These are phyloP conservation scores for Pontederia crassipes DNA, from an alignment of 176 grass and related monocot genomes.

Conservation along the genomic window DNA sequence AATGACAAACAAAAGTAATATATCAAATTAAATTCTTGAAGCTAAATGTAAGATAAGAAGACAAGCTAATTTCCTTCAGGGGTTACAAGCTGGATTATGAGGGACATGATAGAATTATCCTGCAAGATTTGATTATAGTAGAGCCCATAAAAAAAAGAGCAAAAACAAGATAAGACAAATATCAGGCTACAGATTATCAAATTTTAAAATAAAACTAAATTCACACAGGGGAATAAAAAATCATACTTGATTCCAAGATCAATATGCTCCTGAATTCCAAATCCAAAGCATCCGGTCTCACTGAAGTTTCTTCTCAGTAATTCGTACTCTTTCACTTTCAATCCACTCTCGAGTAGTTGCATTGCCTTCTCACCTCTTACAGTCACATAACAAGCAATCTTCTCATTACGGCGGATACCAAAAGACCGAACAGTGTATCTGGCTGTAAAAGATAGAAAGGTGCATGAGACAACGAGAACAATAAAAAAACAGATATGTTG, in stretches of 20 bases:
- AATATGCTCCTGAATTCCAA: conserved; percentile 11
- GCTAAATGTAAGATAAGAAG: no score
- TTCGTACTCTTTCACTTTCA: conserved; percentile 13
- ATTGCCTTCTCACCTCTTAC: conserved; percentile 16
- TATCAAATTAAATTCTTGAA: no score
- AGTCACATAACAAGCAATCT: conserved; percentile 10
- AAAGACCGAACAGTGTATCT: conserved; percentile 12
- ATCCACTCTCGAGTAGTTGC: conserved; percentile 4
- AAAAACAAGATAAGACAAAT: no score
- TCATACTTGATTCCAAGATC: conserved; percentile 13
- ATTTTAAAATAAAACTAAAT: background rate
- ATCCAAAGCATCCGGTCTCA: conserved; percentile 8
- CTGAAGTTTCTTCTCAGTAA: conserved; percentile 13
- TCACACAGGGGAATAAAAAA: background rate
- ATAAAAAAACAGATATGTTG: background rate
- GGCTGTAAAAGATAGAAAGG: background rate
- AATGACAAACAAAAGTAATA: no score
- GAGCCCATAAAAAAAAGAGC: no score
- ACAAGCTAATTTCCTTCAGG: no score
- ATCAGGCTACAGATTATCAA: no score
- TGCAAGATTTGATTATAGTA: no score
- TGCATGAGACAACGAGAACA: background rate
- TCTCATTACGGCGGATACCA: conserved; percentile 11
- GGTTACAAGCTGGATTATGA: no score
- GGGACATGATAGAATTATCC: no score